Conservation (phyloP, 73 alveolate genomes). For the Effrenium voratum region DNA sequence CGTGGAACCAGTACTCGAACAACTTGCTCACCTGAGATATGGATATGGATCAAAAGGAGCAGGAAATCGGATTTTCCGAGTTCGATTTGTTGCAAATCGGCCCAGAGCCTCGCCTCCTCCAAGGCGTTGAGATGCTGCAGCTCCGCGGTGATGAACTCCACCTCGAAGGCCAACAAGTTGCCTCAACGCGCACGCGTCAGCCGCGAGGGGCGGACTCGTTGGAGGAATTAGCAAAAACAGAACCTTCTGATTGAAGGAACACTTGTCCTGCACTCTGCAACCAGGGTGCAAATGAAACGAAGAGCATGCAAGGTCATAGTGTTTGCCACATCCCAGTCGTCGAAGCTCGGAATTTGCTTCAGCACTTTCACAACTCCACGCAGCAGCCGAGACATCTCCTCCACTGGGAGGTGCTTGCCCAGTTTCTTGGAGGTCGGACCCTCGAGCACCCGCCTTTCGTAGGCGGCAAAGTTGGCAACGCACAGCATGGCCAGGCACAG, state of each 20-base stretch:
- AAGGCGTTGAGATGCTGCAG: slow-evolving; percentile 65
- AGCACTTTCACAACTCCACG: slow-evolving; percentile 53
- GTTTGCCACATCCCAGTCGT: slow-evolving; percentile 60
- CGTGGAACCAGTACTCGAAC: slow-evolving; percentile 81
- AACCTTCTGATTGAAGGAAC: too few species aligned
- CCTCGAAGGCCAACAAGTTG: slow-evolving; percentile 55
- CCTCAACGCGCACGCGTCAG: neutral
- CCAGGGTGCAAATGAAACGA: slow-evolving; percentile 65
- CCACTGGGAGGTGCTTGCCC: slow-evolving; percentile 55
- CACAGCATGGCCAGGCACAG: slow-evolving; percentile 68
- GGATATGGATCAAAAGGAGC: neutral
- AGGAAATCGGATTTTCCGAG: neutral
- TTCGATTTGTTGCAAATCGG: neutral
- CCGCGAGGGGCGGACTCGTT: too few species aligned
- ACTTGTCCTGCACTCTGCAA: too few species aligned
- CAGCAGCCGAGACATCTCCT: slow-evolving; percentile 51
- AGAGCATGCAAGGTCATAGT: slow-evolving; percentile 77
- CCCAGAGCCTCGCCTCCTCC: slow-evolving; percentile 16
- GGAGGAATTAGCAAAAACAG: too few species aligned
- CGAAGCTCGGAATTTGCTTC: slow-evolving; percentile 59
- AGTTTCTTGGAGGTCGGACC: neutral
- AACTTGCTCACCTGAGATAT: slow-evolving; percentile 29
- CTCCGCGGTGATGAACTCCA: slow-evolving; percentile 84
- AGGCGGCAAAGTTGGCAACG: slow-evolving; percentile 83
- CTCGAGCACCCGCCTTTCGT: slow-evolving; percentile 30